phyloP scores from a whole-genome alignment of 1,284 basidiomycete genomes.

The Vanrija humicola region DNA sequence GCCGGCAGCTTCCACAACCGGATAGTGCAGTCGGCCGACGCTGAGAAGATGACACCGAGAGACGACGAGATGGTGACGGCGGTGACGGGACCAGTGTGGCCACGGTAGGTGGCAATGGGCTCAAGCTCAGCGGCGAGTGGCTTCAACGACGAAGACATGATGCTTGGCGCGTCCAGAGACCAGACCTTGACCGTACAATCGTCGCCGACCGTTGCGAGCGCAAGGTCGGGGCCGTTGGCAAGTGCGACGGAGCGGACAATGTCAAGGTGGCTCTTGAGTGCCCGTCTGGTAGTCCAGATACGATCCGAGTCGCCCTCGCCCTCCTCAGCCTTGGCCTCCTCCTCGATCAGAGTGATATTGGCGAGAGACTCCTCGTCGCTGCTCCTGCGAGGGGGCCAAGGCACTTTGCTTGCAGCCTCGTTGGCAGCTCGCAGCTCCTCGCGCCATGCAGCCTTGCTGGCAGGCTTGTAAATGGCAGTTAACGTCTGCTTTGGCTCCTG shows the following conservation, averaged over 20 bases:
- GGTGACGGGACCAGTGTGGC: conserved; percentile 89
- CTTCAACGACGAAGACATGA: conserved; percentile 23
- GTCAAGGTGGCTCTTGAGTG: conserved; percentile 83
- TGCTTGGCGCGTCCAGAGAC: conserved; percentile 46
- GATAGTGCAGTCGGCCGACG: conserved; percentile 85
- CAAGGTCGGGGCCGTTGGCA: conserved; percentile 69
- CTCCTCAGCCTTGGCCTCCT: conserved; percentile 58
- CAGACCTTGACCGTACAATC: conserved; percentile 96
- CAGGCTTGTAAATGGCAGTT: conserved; percentile 82
- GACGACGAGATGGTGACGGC: conserved; percentile 76
- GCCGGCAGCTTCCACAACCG: conserved; percentile 81
- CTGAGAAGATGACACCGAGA: conserved; percentile 77
- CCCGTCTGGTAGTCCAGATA: conserved; percentile 77
- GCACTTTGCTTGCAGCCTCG: conserved; percentile 42
- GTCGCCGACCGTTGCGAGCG: conserved; percentile 85
- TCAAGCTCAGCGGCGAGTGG: conserved; percentile 73
- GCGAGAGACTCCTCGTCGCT: conserved; percentile 40
- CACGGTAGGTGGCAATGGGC: conserved; percentile 85
- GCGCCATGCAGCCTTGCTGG: conserved; percentile 76
- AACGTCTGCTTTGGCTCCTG: conserved; percentile 52
- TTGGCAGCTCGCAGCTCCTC: conserved; percentile 55
- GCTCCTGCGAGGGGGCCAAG: conserved; percentile 14
- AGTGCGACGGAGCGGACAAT: conserved; percentile 85
- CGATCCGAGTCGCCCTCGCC: conserved; percentile 49
- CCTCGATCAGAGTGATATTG: conserved; percentile 47